A percentile compares a stretch with the other conserved stretches of the same genome.
phyloP scores from a whole-genome alignment of 257 asterid species.

The Nicotiana tabacum region DNA sequence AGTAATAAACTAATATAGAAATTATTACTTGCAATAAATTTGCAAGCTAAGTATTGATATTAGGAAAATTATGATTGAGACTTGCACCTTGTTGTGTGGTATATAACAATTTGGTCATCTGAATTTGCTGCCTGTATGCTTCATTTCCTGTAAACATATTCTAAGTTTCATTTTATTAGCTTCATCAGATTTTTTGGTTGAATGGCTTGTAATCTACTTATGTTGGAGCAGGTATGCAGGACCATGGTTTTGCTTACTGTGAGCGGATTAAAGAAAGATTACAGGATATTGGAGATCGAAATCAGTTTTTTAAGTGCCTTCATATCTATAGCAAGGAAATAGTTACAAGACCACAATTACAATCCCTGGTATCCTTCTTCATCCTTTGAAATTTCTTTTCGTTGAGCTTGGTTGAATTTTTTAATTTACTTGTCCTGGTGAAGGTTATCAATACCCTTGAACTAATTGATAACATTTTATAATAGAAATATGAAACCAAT shows the following conservation, averaged over 20 bases:
- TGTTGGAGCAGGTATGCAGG: slow-evolving; percentile 51
- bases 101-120: not conserved
- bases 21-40: not conserved
- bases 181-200: not conserved
- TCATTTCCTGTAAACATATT: not conserved
- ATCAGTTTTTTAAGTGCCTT: slow-evolving; percentile 51
- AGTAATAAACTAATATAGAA: not conserved
- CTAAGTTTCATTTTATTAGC: not conserved
- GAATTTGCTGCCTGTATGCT: not conserved
- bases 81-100: not conserved
- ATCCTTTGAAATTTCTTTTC: slow-evolving; percentile 9
- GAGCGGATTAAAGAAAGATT: slow-evolving; percentile 55
- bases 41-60: not conserved
- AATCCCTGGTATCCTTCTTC: slow-evolving; percentile 42
- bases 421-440: not conserved
- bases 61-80: slow-evolving; percentile 5
- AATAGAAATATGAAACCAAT: not conserved
- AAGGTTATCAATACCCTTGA: not conserved
- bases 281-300: slow-evolving; percentile 37
- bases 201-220: slow-evolving; percentile 12
- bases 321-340: slow-evolving; percentile 44
- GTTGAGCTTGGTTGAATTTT: slow-evolving; percentile 4
- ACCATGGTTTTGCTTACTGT: slow-evolving; percentile 43
- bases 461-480: not conserved
- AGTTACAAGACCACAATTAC: slow-evolving; percentile 48